Evolutionary conservation across 257 asterid species (phyloP).

Genomic region (Asclepias syriaca): DNA sequence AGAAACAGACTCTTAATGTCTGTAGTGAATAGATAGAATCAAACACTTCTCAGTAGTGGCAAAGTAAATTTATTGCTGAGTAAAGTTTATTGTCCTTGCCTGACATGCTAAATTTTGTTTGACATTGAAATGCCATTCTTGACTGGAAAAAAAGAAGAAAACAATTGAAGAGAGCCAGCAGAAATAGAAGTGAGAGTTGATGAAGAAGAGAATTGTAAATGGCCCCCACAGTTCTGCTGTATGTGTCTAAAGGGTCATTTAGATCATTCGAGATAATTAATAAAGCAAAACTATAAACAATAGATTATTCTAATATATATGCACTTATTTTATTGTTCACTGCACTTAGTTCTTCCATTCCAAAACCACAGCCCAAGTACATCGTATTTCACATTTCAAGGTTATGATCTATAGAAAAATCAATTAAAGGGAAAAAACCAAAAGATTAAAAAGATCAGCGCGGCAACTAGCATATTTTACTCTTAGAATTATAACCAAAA

Average conservation of each 20-base stretch:
- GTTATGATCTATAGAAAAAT: too few species aligned
- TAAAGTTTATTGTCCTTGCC: not conserved
- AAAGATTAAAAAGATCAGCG: too few species aligned
- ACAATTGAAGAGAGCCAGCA: not conserved
- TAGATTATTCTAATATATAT: not conserved
- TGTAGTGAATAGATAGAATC: not conserved
- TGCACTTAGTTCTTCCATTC: not conserved
- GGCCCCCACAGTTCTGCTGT: not conserved
- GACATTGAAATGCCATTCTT: not conserved
- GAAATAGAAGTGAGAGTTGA: not conserved
- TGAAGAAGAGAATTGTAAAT: not conserved
- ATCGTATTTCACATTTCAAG: too few species aligned
- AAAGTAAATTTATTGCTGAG: not conserved
- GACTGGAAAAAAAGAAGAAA: not conserved
- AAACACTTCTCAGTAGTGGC: not conserved
- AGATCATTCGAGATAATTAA: not conserved
- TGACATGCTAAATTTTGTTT: not conserved
- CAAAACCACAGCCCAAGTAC: too few species aligned
- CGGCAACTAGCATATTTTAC: not conserved
- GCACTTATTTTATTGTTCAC: not conserved
- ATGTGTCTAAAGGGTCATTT: not conserved
- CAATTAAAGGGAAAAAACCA: too few species aligned
- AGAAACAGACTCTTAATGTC: not conserved
- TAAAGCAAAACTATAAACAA: not conserved
- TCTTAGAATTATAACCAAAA: not conserved